A percentile compares a stretch with the other conserved stretches of the same genome.
phyloP scores from a whole-genome alignment of 2,329 filamentous ascomycete genomes.

The Nannizziopsis barbatae region DNA sequence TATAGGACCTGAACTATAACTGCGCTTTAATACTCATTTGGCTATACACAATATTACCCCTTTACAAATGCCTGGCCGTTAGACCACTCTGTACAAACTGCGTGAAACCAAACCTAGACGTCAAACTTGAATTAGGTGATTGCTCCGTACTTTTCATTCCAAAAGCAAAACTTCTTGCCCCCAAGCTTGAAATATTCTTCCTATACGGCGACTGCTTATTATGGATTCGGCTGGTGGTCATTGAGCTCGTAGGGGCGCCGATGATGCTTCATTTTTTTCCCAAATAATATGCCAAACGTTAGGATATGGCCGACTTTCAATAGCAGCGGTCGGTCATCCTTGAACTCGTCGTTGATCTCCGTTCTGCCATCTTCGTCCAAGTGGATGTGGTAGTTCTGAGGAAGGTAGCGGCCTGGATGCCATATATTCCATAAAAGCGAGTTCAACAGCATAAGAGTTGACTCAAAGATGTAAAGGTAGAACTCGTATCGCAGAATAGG shows the following conservation, averaged over 20 bases:
- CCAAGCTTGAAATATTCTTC: no score
- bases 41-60: no score
- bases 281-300: constrained; percentile 13
- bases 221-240: background rate
- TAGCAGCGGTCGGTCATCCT: constrained; percentile 38
- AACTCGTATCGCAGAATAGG: constrained; percentile 44
- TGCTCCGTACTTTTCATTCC: no score
- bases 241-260: constrained; percentile 1
- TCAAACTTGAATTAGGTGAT: no score
- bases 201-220: no score
- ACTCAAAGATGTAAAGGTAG: constrained; percentile 50
- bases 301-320: constrained; percentile 10
- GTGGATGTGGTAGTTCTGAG: constrained; percentile 40
- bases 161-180: no score
- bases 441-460: constrained; percentile 42
- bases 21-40: no score
- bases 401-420: constrained; percentile 43
- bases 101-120: no score
- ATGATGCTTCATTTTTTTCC: constrained; percentile 5
- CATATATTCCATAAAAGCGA: constrained; percentile 39
- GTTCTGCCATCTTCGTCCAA: constrained; percentile 40
- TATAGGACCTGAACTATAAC: no score
- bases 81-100: no score
- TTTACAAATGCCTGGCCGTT: no score
- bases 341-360: constrained; percentile 38